These are phyloP conservation scores for Alternaria sp. DNA, from an alignment of 2,329 filamentous ascomycete genomes.

Conservation along the genomic window DNA sequence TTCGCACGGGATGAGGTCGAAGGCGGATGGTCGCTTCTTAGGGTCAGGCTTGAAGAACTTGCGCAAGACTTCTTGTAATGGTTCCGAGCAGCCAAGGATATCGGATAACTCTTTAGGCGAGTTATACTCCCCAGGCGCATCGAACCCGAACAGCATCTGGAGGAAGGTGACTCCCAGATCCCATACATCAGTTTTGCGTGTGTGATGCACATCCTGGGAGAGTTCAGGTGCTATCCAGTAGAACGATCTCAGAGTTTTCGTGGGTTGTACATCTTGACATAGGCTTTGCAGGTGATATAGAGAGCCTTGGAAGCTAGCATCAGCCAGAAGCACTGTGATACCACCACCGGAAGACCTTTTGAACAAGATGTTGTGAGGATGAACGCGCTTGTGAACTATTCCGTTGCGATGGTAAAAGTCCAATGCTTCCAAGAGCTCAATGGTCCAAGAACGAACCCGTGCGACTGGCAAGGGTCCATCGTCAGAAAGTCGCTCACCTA, in stretches of 20 bases:
- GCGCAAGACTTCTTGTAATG: constrained; percentile 79
- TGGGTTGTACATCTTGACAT: constrained; percentile 60
- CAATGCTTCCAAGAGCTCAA: constrained; percentile 86
- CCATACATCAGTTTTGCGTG: constrained; percentile 90
- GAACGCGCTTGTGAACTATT: constrained; percentile 83
- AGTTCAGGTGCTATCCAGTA: constrained; percentile 88
- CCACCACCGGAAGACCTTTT: constrained; percentile 74
- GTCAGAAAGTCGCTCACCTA: constrained; percentile 82
- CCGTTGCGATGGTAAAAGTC: constrained; percentile 87
- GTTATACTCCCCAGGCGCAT: constrained; percentile 77
- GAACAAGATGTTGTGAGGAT: constrained; percentile 80
- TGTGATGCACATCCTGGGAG: constrained; percentile 64
- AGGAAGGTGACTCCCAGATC: constrained; percentile 89
- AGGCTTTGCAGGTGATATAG: constrained; percentile 69
- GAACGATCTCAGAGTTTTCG: constrained; percentile 73
- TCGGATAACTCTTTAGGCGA: constrained; percentile 79
- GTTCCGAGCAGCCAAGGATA: constrained; percentile 73
- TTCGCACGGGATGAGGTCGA: constrained; percentile 70
- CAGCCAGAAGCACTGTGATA: constrained; percentile 74
- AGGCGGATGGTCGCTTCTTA: constrained; percentile 84
- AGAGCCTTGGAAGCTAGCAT: constrained; percentile 74
- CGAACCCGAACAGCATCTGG: constrained; percentile 91
- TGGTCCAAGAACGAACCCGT: constrained; percentile 87
- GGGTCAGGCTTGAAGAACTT: constrained; percentile 86
- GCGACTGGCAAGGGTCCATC: constrained; percentile 76